Evolutionary conservation across 306 rosid species (phyloP).

Genomic region (Castanea crenata): DNA sequence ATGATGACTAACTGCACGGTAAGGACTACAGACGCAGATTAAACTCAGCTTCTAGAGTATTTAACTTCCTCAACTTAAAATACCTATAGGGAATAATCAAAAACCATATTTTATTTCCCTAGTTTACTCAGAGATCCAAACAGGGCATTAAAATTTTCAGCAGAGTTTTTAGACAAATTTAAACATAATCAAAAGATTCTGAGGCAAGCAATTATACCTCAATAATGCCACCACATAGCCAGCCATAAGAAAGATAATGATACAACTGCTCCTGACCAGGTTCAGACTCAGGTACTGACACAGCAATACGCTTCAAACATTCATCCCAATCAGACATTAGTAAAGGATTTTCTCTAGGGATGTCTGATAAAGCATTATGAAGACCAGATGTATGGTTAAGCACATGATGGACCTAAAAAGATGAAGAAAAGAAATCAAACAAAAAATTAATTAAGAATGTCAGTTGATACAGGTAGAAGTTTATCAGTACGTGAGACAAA

Average conservation of each 20-base stretch:
- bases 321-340: slow-evolving; percentile 81
- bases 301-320: slow-evolving; percentile 61
- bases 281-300: slow-evolving; percentile 75
- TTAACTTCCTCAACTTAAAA: neutral
- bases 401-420: slow-evolving; percentile 84
- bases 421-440: neutral
- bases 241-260: slow-evolving; percentile 85
- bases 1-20: neutral
- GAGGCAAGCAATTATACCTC: slow-evolving; percentile 58
- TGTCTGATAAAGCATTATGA: slow-evolving; percentile 78
- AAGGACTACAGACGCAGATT: neutral
- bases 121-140: slow-evolving; percentile 5
- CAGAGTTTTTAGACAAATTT: slow-evolving; percentile 2
- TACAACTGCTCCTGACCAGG: slow-evolving; percentile 88
- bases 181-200: neutral
- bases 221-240: slow-evolving; percentile 95
- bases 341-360: slow-evolving; percentile 58
- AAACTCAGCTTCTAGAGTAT: neutral
- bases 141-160: slow-evolving; percentile 6
- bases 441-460: slow-evolving; percentile 7
- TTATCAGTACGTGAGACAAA: slow-evolving; percentile 15
- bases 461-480: neutral
- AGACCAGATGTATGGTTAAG: slow-evolving; percentile 98
- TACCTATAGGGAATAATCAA: neutral
- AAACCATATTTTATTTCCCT: neutral